Percentiles rank a stretch among this genome's conserved stretches.
Evolutionary conservation across 2,329 filamentous ascomycete species (phyloP).

Genomic region (Cercospora sp.): DNA sequence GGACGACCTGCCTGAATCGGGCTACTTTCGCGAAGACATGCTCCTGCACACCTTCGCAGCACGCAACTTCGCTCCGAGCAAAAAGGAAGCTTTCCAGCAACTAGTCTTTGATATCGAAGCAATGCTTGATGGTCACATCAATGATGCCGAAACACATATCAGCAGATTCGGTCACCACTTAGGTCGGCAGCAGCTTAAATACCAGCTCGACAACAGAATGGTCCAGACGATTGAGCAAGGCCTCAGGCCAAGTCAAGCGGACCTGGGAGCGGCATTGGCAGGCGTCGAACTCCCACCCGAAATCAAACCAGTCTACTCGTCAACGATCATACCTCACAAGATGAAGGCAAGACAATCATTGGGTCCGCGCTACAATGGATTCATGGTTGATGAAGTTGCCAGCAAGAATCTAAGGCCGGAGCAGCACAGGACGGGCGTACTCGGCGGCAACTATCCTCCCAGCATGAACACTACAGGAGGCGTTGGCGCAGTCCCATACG

Average conservation of each 20-base stretch:
- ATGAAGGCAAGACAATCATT: background rate
- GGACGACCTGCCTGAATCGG: background rate
- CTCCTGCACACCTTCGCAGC: constrained; percentile 11
- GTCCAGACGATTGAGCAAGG: background rate
- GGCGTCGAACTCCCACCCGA: background rate
- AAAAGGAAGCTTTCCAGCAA: constrained; percentile 14
- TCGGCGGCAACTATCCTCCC: background rate
- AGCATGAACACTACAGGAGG: constrained; percentile 6
- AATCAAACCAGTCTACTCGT: background rate
- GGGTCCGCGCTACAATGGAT: background rate
- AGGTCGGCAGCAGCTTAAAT: background rate
- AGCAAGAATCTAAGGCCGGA: background rate
- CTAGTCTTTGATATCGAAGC: constrained; percentile 19
- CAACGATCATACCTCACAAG: background rate
- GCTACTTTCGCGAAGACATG: background rate
- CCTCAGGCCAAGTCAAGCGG: background rate
- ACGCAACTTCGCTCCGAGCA: background rate
- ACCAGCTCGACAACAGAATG: background rate
- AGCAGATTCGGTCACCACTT: constrained; percentile 5
- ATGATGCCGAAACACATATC: constrained; percentile 1
- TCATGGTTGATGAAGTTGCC: constrained; percentile 6
- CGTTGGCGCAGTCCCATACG: background rate
- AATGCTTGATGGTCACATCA: constrained; percentile 13
- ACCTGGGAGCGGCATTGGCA: background rate
- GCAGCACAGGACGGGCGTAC: background rate